Percentiles rank a stretch among this genome's conserved stretches.
phyloP scores from a whole-genome alignment of 192 early-diverging fungal species.

The Rhizoclosmatium sp. region DNA sequence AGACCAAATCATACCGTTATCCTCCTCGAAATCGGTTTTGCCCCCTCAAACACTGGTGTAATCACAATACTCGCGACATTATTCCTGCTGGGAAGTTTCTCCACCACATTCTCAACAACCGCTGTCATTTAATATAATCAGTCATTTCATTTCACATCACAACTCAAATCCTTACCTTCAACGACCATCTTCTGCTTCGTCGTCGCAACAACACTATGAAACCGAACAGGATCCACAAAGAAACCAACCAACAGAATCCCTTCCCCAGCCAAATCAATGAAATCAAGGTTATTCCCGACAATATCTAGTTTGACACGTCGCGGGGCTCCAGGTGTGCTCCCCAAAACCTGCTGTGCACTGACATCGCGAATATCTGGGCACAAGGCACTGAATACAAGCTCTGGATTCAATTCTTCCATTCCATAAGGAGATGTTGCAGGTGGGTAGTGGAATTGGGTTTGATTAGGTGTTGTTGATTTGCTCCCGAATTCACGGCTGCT shows the following conservation, averaged over 20 bases:
- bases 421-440: background rate
- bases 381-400: slow-evolving; percentile 24
- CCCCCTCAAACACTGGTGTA: slow-evolving; percentile 36
- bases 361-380: slow-evolving; percentile 37
- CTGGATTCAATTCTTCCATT: slow-evolving; percentile 15
- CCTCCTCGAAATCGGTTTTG: slow-evolving; percentile 24
- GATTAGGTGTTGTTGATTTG: background rate
- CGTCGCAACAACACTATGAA: slow-evolving; percentile 37
- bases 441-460: slow-evolving; percentile 24
- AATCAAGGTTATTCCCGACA: slow-evolving; percentile 42
- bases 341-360: slow-evolving; percentile 41
- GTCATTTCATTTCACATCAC: background rate
- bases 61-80: slow-evolving; percentile 17
- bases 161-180: slow-evolving; percentile 26
- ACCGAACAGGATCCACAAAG: slow-evolving; percentile 37
- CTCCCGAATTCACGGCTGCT: background rate
- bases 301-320: slow-evolving; percentile 39
- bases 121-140: slow-evolving; percentile 18
- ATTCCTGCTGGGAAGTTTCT: slow-evolving; percentile 21
- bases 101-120: slow-evolving; percentile 28
- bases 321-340: slow-evolving; percentile 20
- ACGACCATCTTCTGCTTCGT: slow-evolving; percentile 45
- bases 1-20: slow-evolving; percentile 26
- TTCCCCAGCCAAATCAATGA: slow-evolving; percentile 35
- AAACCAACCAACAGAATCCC: slow-evolving; percentile 41